Evolutionary conservation across 331 rosid species (phyloP), one percentile per base, ranked within the genome.

Genomic region (Phaseolus coccineus): DNA sequence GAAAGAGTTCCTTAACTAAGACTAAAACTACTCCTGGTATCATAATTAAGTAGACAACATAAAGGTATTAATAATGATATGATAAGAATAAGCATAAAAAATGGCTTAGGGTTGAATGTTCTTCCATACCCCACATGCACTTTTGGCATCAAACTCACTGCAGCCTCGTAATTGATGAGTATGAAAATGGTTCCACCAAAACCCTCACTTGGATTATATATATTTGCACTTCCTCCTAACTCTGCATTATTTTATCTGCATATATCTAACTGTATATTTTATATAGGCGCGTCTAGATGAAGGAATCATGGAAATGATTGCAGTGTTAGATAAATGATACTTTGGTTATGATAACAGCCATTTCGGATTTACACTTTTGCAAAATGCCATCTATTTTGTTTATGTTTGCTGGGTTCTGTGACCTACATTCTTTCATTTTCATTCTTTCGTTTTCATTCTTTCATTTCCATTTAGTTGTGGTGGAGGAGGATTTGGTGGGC

Each of bases 221-320:
- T 28, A 44, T 56, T 25, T 11, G 13, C 69, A 40, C 44, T 62
- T 31, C 74, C 44, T 62, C 8, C 40, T 33, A 80, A 70, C 50
- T 71, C 39, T 84, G n/a, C 62, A 52, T 62, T 65, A 14, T 39
- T 50, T 3, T 56, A 10, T 56, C 6, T 44, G 6, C 16, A 0
- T 27, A 24, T 15, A 27, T 52, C 5, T n/a, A 58, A 69, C 39
- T 28, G 4, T 58, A 58, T 12, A 12, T 56, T 46, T 30, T 63
- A 33, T 30, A 75, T 48, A 42, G 58, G 80, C 78, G 83, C 67
- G 82, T 85, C 78, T 72, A 48, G 63, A 31, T 11, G 52, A 77
- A 63, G 86, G 88, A 62, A 76, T 83, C 66, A 68, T 24, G 25
- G 74, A 77, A 81, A 88, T 78, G 85, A 87, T 85, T 79, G 27